Evolutionary conservation across 2,329 filamentous ascomycete genomes (phyloP).

Genomic region (Cercospora brassicicola): DNA sequence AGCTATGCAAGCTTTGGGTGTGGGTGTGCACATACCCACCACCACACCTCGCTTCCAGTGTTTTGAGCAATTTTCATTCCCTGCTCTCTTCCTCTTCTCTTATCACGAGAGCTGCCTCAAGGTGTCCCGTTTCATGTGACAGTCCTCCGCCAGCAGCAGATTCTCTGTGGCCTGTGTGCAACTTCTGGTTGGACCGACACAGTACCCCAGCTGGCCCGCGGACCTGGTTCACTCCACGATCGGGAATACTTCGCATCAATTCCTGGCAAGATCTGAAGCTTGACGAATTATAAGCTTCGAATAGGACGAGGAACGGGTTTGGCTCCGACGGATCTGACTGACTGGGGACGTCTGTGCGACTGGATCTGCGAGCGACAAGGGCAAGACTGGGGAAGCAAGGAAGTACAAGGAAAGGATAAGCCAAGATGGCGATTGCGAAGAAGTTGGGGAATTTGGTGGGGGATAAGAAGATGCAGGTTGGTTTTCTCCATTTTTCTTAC

Average conservation of each 20-base stretch:
- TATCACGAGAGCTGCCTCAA: neutral
- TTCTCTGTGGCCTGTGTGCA: too few relatives aligned
- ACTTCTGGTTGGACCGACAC: too few relatives aligned
- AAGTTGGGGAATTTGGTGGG: constrained; percentile 13
- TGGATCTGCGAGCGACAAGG: neutral
- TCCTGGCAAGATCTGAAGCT: neutral
- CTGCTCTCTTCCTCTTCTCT: neutral
- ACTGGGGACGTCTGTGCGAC: neutral
- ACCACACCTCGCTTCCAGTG: neutral
- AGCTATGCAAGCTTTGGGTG: neutral
- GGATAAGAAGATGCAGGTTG: constrained; percentile 30
- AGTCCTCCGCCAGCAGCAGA: too few relatives aligned
- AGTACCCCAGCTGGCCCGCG: neutral
- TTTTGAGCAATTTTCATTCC: neutral
- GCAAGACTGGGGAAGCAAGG: neutral
- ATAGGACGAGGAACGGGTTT: neutral
- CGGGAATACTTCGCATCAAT: neutral
- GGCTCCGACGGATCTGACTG: neutral
- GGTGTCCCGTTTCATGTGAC: too few relatives aligned
- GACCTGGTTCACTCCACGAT: neutral
- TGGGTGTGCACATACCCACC: neutral
- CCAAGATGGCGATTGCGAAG: neutral
- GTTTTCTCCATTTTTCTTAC: neutral
- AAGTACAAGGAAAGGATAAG: neutral
- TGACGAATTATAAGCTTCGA: neutral